phyloP scores from a whole-genome alignment of 2,329 filamentous ascomycete species.

The Aspergillus tubingensis region DNA sequence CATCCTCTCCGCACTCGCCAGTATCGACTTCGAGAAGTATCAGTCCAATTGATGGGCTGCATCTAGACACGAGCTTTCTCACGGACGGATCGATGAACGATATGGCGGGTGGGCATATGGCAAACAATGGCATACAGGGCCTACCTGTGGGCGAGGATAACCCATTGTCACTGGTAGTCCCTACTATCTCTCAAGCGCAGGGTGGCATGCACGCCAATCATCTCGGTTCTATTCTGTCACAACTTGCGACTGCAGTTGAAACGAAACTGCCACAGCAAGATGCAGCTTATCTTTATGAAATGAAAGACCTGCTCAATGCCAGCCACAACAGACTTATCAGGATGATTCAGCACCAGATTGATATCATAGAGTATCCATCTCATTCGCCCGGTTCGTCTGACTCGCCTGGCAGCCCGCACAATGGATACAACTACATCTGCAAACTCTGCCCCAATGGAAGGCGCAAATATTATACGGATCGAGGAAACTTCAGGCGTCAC shows the following conservation, averaged over 20 bases:
- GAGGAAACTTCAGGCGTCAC: constrained; percentile 16
- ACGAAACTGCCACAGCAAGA: not conserved
- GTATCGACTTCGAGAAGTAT: constrained; percentile 5
- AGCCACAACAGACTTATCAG: not conserved
- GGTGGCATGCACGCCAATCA: not conserved
- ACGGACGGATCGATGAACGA: not conserved
- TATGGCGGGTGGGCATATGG: not conserved
- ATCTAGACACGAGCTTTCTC: not conserved
- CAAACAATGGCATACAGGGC: not conserved
- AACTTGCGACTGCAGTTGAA: not conserved
- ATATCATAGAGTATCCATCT: not conserved
- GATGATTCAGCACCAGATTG: constrained; percentile 9
- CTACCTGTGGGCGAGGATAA: not conserved
- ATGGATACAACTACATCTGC: constrained; percentile 3
- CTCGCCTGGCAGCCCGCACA: not conserved
- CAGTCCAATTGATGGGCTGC: not conserved
- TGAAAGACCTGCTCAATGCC: not conserved
- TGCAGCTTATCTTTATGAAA: not conserved
- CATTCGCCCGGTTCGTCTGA: not conserved
- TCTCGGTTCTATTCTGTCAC: not conserved
- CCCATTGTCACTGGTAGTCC: not conserved
- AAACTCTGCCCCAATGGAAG: not conserved
- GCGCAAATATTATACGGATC: not conserved
- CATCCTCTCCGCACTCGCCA: not conserved
- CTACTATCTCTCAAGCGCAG: not conserved